Evolutionary conservation across 2,329 filamentous ascomycete species (phyloP), one percentile per base, ranked within the genome.

Genomic region (Sporothrix brasiliensis): DNA sequence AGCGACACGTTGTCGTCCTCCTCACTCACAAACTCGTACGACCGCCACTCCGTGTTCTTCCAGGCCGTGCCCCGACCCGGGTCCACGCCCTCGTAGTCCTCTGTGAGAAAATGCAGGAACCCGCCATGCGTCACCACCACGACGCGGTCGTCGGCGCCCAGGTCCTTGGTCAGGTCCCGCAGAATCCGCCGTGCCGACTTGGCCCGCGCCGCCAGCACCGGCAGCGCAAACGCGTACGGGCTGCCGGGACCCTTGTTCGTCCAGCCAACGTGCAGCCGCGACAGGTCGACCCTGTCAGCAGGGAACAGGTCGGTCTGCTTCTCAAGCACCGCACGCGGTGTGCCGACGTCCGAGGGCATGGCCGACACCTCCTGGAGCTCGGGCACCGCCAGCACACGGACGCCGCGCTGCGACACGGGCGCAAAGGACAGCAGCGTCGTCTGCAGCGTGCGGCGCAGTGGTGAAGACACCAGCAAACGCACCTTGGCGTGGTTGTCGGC

Each of bases 361-460:
- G 89, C 85, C 4, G 88, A 90, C 0, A 92, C 89, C 79, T 97
- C 94, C 80, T 97, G 94, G 4, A 92, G 81, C 73, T 91, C 88
- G 0, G 92, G 92, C 14, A 95, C 81, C 1, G 89, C 88, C 34
- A 91, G 80, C 67, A 96, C 85, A 69, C 73, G 85, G 77, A 79
- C 78, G 6, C 80, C 79, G 7, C 74, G 71, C 27, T 83, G 76
- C 67, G 87, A 83, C 0, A 82, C 83, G 0, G 87, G 82, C 21
- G 84, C 85, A 79, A 97, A 96, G 60, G 87, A 86, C 69, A 88
- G 81, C 41, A 93, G 83, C 47, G 91, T 89, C 2, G 93, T 97
- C 80, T 92, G 88, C 60, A 97, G 84, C 1, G 93, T 96, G 73
- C 93, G 88, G 67, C 90, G 89, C 74, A 97, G 85, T 6, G 93